Evolutionary conservation across 1,284 basidiomycete species (phyloP), one percentile per base, ranked within the genome.

Genomic region (Tylopilus sp.): DNA sequence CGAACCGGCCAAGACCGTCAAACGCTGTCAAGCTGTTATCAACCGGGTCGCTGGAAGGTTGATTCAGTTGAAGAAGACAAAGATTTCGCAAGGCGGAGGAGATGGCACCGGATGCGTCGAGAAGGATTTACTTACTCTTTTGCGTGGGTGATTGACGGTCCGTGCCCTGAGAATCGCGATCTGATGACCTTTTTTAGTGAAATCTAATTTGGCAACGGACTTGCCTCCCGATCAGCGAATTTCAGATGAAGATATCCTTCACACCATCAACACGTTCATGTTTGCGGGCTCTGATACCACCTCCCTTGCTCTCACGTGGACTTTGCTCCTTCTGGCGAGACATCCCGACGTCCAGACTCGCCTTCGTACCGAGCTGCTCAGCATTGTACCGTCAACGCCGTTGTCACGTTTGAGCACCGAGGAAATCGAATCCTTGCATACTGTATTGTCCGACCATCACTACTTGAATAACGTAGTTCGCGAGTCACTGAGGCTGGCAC

Each of bases 211-310:
- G 35, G 76, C 86, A 4, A 76, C 68, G 0, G 82, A 86, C 52
- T 70, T 87, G 15, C 72, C 81, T 11, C 71, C 73, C 0, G 79
- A 84, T 43, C 81, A 90, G 55, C 79, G 84, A 37, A 83, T 93
- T 52, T 87, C 88, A 2, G 88, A 92, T 59, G 79, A 83, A 38
- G 89, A 92, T 57, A 83, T 92, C 40, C 71, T 89, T 29, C 73
- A 89, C 59, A 91, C 84, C 55, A 83, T 92, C 67, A 91, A 89
- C 56, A 92, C 90, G 0, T 87, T 92, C 65, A 81, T 92, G 73
- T 90, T 92, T 66, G 90, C 88, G 13, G 90, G 90, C 11, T 88
- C 88, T 5, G 89, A 93, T 60, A 91, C 91, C 0, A 86, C 86
- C 11, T 86, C 86, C 2, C 78, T 92, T 25, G 77, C 83, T 10